Evolutionary conservation across 2,329 filamentous ascomycete species (phyloP).

Genomic region (Zymoseptoria pseudotritici): DNA sequence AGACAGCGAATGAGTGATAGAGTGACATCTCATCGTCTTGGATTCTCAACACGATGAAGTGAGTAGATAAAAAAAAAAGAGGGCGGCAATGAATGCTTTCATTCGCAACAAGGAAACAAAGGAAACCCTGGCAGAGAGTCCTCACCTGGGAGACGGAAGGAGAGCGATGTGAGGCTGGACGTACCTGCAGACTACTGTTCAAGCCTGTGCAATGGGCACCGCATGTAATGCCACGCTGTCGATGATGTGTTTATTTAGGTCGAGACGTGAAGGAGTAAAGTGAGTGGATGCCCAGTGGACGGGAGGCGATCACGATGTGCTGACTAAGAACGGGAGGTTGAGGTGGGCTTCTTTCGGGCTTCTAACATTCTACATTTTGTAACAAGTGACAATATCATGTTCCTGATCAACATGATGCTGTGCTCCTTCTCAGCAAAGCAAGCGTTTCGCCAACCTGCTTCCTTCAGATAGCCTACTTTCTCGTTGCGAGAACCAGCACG

Average conservation of each 20-base stretch:
- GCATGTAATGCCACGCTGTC: background rate
- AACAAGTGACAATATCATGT: background rate
- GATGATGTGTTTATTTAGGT: background rate
- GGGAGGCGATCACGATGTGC: background rate
- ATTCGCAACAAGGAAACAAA: background rate
- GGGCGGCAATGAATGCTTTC: background rate
- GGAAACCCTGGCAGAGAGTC: background rate
- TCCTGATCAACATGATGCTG: background rate
- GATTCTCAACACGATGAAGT: background rate
- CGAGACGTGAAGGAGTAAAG: too few species aligned
- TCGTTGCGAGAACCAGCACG: slow-evolving; percentile 8
- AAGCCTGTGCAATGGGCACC: background rate
- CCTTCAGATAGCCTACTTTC: background rate
- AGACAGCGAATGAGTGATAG: background rate
- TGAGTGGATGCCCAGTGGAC: too few species aligned
- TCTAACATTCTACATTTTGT: too few species aligned
- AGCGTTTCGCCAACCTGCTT: background rate
- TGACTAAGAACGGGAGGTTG: background rate
- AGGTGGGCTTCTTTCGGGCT: too few species aligned
- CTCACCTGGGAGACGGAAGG: background rate
- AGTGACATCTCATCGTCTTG: background rate
- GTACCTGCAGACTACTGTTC: background rate
- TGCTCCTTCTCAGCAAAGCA: background rate
- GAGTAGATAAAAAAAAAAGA: background rate
- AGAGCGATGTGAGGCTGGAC: background rate